Base-by-base conservation (phyloP, 148 eudicot species). In the Fagopyrum esculentum region DNA sequence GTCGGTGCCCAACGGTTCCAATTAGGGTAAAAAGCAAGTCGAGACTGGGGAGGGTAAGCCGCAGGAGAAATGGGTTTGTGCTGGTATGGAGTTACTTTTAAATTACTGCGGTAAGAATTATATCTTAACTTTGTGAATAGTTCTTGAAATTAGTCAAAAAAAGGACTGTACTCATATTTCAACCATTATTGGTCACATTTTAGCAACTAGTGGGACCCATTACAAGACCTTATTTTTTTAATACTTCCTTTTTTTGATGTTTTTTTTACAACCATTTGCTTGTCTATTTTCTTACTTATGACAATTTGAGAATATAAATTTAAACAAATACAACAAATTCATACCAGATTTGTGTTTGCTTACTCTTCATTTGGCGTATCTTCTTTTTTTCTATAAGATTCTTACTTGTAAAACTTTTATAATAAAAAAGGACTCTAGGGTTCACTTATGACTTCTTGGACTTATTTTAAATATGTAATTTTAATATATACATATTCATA, bases 1-100 rank as follows among this genome's bases (percentile, higher is more conserved):
- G 71, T 66, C 71, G 71, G 71, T 66, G 71, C 46, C 71, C 71
- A 66, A 66, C 71, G 71, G 71, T 66, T 13, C 46, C n/a, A 35
- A 66, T 66, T 66, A 66, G 71, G 71, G 47, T 66, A 66, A 66
- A 43, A 60, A 13, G 22, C n/a, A 35, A 63, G 16, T 63, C 69
- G 13, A 35, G 40, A 35, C 40, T 30, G 44, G 69, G 44, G 69
- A 3, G 9, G 59, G 17, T 35, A 35, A 35, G 40, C 40, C 40
- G 59, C 13, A 2, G 54, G 13, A 10, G 13, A 50, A 50, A 17
- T 22, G 63, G 30, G 35, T 5, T 35, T 40, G 71, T 35, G 47
- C 19, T 17, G 71, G 47, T 43, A 66, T 35, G 69, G 71, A 46
- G 12, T 66, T 29, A 5, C 16, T 11, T 64, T 15, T 40, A 43